These are phyloP conservation scores for Nakazawaea pomicola DNA, from an alignment of 805 yeast species.

Conservation along the genomic window DNA sequence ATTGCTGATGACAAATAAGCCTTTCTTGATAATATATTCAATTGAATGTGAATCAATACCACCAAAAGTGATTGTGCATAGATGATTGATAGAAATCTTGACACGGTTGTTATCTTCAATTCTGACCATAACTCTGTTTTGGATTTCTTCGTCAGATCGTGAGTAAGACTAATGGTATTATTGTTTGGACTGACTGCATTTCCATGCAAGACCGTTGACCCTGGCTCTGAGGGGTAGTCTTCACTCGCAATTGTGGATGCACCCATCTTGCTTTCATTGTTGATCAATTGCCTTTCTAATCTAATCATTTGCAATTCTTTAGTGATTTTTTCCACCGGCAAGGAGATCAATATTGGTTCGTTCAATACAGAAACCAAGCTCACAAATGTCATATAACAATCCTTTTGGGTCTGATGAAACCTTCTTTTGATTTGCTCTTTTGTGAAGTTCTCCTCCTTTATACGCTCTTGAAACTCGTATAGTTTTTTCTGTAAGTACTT, in stretches of 20 bases:
- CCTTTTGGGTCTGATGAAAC: conserved; percentile 88
- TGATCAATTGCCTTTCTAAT: conserved; percentile 22
- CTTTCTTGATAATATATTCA: conserved; percentile 83
- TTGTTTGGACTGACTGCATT: conserved; percentile 7
- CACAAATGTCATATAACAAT: conserved; percentile 77
- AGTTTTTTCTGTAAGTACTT: conserved; percentile 40
- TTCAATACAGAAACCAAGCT: conserved; percentile 77
- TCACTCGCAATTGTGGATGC: conserved; percentile 28
- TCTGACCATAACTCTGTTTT: conserved; percentile 81
- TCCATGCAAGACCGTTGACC: too few species aligned
- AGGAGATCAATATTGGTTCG: conserved; percentile 52
- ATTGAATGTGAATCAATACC: conserved; percentile 78
- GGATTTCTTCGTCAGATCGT: conserved; percentile 24
- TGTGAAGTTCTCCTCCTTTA: conserved; percentile 54
- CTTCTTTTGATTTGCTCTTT: conserved; percentile 71
- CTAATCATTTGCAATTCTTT: conserved; percentile 62
- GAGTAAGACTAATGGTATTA: conserved; percentile 19
- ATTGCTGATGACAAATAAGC: conserved; percentile 80
- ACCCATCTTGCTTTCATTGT: conserved; percentile 13
- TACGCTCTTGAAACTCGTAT: conserved; percentile 42
- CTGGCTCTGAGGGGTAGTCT: conserved; percentile 32
- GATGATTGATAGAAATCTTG: conserved; percentile 65
- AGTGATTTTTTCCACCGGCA: conserved; percentile 73
- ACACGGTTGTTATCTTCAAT: conserved; percentile 66
- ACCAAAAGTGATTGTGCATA: conserved; percentile 67